These are phyloP conservation scores for Takashimella koratensis DNA, from an alignment of 1,284 basidiomycete species.

Conservation along the genomic window DNA sequence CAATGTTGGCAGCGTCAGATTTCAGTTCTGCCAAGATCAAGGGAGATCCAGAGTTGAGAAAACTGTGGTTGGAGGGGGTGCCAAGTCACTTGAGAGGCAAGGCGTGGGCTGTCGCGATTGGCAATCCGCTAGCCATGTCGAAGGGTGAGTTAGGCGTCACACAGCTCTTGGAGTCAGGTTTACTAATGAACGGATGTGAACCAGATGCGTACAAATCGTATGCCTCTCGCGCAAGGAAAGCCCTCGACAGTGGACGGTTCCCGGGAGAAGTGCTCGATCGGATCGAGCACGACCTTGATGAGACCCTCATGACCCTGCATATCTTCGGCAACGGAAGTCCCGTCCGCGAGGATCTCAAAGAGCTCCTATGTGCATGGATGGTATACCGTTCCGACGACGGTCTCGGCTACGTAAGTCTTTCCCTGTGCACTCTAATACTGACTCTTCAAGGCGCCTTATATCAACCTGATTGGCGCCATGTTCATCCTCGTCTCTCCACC, in stretches of 20 bases:
- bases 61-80: slow-evolving; percentile 89
- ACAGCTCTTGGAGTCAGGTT: too few species aligned
- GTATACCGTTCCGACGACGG: slow-evolving; percentile 85
- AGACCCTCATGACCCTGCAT: slow-evolving; percentile 80
- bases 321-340: slow-evolving; percentile 80
- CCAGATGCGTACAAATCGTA: slow-evolving; percentile 75
- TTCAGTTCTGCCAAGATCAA: slow-evolving; percentile 26
- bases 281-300: slow-evolving; percentile 75
- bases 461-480: slow-evolving; percentile 69
- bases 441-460: slow-evolving; percentile 40
- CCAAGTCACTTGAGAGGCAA: slow-evolving; percentile 77
- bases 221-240: slow-evolving; percentile 67
- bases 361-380: slow-evolving; percentile 86
- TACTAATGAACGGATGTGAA: slow-evolving; percentile 12
- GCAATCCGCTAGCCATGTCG: slow-evolving; percentile 80
- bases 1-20: slow-evolving; percentile 25
- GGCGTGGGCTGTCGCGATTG: slow-evolving; percentile 84
- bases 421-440: not conserved
- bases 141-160: slow-evolving; percentile 60
- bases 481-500: slow-evolving; percentile 78
- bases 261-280: slow-evolving; percentile 63
- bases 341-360: slow-evolving; percentile 77
- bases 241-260: slow-evolving; percentile 66
- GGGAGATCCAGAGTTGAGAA: slow-evolving; percentile 56
- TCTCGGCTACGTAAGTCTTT: slow-evolving; percentile 63